These are phyloP conservation scores for Herpetomonas tarakana DNA, from an alignment of 208 protist genomes.

Conservation along the genomic window DNA sequence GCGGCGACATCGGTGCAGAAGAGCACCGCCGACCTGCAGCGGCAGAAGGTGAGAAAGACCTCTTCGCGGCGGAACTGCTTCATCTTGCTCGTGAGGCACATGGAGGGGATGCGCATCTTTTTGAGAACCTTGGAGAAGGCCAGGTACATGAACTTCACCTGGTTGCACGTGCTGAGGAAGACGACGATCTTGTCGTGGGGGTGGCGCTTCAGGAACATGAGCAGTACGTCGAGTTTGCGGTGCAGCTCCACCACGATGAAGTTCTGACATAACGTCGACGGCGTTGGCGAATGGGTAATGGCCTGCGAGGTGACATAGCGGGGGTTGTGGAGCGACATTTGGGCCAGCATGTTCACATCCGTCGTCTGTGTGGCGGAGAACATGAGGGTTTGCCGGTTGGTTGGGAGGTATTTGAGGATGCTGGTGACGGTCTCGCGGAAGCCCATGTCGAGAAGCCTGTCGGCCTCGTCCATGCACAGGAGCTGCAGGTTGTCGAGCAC, in stretches of 20 bases:
- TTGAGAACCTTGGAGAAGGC: slow-evolving; percentile 88
- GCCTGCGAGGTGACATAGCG: slow-evolving; percentile 96
- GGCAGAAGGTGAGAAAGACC: slow-evolving; percentile 89
- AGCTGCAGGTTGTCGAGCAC: slow-evolving; percentile 93
- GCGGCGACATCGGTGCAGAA: slow-evolving; percentile 99
- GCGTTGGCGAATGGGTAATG: slow-evolving; percentile 74
- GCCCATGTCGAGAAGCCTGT: slow-evolving; percentile 98
- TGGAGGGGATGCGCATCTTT: slow-evolving; percentile 90
- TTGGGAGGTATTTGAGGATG: slow-evolving; percentile 93
- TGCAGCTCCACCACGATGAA: slow-evolving; percentile 90
- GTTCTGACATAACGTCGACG: slow-evolving; percentile 92
- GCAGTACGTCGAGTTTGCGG: slow-evolving; percentile 97
- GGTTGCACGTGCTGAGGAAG: slow-evolving; percentile 98
- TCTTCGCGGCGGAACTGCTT: slow-evolving; percentile 91
- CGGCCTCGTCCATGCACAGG: slow-evolving; percentile 99
- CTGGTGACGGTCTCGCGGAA: slow-evolving; percentile 93
- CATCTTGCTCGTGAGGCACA: slow-evolving; percentile 94
- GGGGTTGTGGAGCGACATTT: slow-evolving; percentile 91
- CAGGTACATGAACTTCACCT: slow-evolving; percentile 95
- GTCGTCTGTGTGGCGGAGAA: slow-evolving; percentile 99
- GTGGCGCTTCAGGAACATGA: slow-evolving; percentile 97
- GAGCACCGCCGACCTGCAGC: slow-evolving; percentile 90
- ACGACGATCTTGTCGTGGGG: slow-evolving; percentile 96
- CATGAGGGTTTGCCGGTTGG: slow-evolving; percentile 97
- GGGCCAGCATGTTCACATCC: slow-evolving; percentile 92